Percentiles rank a stretch among this genome's conserved stretches.
Conservation (phyloP, 2,329 filamentous ascomycete genomes). For the Cladosporium sp. region DNA sequence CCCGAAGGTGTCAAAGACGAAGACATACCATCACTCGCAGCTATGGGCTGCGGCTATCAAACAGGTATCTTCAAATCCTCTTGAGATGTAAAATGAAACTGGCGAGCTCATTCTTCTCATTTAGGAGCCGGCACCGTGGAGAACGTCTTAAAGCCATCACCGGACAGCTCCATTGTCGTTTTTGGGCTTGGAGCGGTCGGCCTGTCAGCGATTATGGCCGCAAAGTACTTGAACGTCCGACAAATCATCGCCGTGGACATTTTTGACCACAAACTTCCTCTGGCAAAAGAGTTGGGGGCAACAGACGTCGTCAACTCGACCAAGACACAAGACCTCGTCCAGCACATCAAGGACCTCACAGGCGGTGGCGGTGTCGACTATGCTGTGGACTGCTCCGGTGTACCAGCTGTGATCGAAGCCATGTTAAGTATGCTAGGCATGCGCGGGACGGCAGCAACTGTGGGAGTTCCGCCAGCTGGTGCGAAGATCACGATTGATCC, state of each 20-base stretch:
- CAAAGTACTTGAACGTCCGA: slow-evolving; percentile 22
- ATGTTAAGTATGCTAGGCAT: slow-evolving; percentile 24
- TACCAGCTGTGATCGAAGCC: slow-evolving; percentile 23
- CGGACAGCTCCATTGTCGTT: background rate
- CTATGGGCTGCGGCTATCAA: slow-evolving; percentile 27
- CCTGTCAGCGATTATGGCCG: slow-evolving; percentile 26
- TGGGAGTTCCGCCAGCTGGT: slow-evolving; percentile 23
- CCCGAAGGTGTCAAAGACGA: slow-evolving; percentile 18
- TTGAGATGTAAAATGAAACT: background rate
- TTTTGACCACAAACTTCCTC: slow-evolving; percentile 23
- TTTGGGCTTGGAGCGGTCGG: background rate
- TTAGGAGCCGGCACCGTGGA: background rate
- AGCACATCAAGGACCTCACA: slow-evolving; percentile 22
- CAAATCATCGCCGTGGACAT: slow-evolving; percentile 29
- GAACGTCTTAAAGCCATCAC: background rate
- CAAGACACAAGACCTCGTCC: slow-evolving; percentile 18
- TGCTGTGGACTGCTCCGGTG: slow-evolving; percentile 19
- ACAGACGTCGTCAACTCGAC: slow-evolving; percentile 24
- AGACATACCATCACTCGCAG: slow-evolving; percentile 20
- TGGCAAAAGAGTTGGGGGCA: slow-evolving; percentile 23
- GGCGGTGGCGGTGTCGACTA: slow-evolving; percentile 17
- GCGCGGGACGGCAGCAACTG: slow-evolving; percentile 25
- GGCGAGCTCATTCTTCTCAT: background rate
- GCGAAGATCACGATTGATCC: slow-evolving; percentile 17
- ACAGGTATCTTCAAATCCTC: slow-evolving; percentile 17